Conservation (phyloP, 352 stramenopile species). For the Aphanomyces stellatus region DNA sequence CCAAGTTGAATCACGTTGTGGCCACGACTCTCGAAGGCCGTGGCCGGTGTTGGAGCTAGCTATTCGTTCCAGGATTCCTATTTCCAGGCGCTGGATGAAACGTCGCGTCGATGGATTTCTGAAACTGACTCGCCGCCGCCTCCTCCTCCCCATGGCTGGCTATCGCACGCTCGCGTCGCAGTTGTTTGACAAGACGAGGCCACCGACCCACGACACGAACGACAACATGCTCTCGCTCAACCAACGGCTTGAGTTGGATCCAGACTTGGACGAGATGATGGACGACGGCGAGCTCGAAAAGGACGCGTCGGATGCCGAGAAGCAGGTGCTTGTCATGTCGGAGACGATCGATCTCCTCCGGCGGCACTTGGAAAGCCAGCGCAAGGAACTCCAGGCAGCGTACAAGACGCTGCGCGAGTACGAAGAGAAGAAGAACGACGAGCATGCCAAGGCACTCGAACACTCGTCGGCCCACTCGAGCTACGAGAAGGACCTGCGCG, state of each 20-base stretch:
- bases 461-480: conserved; percentile 2
- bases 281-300: not conserved
- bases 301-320: conserved; percentile 7
- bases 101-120: not conserved
- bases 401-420: conserved; percentile 17
- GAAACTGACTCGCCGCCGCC: not conserved
- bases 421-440: conserved; percentile 8
- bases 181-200: conserved; percentile 16
- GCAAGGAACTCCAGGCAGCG: conserved; percentile 16
- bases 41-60: no score
- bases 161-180: not conserved
- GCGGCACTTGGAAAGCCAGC: conserved; percentile 11
- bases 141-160: not conserved
- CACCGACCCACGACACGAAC: not conserved
- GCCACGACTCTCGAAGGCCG: no score
- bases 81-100: no score
- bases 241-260: conserved; percentile 16
- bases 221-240: conserved; percentile 8
- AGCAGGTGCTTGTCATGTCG: conserved; percentile 20
- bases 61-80: no score
- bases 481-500: conserved; percentile 14
- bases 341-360: conserved; percentile 19
- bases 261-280: conserved; percentile 15
- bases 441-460: not conserved
- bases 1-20: no score